These are phyloP conservation scores for Hippophae rhamnoides DNA, from an alignment of 306 rosid species.

Conservation along the genomic window DNA sequence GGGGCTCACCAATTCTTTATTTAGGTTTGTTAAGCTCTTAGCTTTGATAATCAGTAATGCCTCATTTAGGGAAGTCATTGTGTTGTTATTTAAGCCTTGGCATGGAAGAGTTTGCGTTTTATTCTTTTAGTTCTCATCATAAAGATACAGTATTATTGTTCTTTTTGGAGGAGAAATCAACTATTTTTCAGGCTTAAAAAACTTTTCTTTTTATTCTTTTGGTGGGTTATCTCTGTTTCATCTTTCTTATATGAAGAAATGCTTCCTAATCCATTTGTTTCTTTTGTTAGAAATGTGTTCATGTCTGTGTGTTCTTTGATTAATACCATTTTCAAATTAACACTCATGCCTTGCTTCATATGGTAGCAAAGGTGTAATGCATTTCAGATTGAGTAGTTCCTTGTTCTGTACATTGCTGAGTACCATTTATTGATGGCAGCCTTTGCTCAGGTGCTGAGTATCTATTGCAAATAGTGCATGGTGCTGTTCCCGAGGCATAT, in stretches of 20 bases:
- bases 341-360: not conserved
- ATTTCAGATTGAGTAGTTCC: not conserved
- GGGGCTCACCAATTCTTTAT: constrained; percentile 69
- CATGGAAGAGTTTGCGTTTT: not conserved
- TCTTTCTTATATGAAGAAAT: not conserved
- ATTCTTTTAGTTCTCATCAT: not conserved
- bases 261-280: not conserved
- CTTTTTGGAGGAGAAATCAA: not conserved
- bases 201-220: not conserved
- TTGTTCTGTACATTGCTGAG: constrained; percentile 29
- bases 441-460: constrained; percentile 89
- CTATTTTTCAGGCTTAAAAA: not conserved
- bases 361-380: not conserved
- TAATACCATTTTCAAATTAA: not conserved
- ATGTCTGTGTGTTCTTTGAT: not conserved
- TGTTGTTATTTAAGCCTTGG: constrained; percentile 4
- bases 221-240: not conserved
- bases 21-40: constrained; percentile 42
- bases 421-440: constrained; percentile 45
- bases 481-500: constrained; percentile 63
- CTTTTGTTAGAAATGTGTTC: not conserved
- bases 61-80: not conserved
- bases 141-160: not conserved
- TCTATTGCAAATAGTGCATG: constrained; percentile 49
- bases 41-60: constrained; percentile 4